A percentile compares a stretch with the other conserved stretches of the same genome.
These are phyloP conservation scores for Rhododendron griersonianum DNA, from an alignment of 148 eudicot genomes.

Conservation along the genomic window DNA sequence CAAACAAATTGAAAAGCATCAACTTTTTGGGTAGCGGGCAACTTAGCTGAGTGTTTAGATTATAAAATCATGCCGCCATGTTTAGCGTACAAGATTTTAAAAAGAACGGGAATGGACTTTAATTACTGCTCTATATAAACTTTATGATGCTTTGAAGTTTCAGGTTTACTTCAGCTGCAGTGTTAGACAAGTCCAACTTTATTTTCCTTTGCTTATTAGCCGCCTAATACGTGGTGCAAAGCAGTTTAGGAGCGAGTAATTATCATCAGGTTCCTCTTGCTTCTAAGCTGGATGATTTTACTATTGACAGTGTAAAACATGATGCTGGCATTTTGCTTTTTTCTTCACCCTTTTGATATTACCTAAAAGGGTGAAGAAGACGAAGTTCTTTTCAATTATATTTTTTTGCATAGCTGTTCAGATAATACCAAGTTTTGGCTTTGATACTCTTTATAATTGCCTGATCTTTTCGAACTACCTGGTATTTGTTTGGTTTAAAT, in stretches of 20 bases:
- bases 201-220: not conserved
- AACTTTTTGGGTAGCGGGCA: not conserved
- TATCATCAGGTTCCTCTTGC: not conserved
- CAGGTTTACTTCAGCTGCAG: not conserved
- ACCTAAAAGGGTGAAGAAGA: no score
- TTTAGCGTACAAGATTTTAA: not conserved
- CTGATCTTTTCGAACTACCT: conserved; percentile 4
- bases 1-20: not conserved
- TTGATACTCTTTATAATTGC: not conserved
- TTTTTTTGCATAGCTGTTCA: no score
- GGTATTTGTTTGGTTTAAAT: not conserved
- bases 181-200: not conserved
- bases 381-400: no score
- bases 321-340: no score
- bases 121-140: not conserved
- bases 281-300: not conserved
- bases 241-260: not conserved
- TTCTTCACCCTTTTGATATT: no score
- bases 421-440: not conserved
- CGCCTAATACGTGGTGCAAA: not conserved
- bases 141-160: not conserved
- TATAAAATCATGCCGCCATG: not conserved
- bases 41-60: not conserved
- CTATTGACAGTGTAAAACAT: not conserved
- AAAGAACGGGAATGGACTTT: not conserved